Conservation (phyloP, 441 rosid species). For the Dalechampia spathulata region DNA sequence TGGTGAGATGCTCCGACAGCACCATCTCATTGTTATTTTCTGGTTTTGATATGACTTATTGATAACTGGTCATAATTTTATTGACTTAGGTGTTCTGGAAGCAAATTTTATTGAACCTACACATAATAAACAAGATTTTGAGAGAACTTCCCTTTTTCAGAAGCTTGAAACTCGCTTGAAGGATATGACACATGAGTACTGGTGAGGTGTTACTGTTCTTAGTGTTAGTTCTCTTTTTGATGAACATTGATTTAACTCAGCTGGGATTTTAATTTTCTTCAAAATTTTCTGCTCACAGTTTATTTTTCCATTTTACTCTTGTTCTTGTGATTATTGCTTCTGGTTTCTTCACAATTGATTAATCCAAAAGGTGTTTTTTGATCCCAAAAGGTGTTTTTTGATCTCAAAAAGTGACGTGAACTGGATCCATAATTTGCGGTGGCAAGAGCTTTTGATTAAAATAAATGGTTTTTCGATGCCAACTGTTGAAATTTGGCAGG, state of each 20-base stretch:
- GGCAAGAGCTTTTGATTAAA: too few relatives aligned
- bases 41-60: neutral
- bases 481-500: constrained; percentile 42
- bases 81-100: constrained; percentile 69
- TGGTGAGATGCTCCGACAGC: constrained; percentile 52
- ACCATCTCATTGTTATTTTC: neutral
- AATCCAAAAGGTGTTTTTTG: too few relatives aligned
- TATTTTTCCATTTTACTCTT: too few relatives aligned
- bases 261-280: constrained; percentile 2
- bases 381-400: too few relatives aligned
- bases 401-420: too few relatives aligned
- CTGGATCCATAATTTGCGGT: too few relatives aligned
- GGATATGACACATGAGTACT: constrained; percentile 89
- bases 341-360: too few relatives aligned
- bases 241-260: too few relatives aligned
- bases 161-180: constrained; percentile 90
- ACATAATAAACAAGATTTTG: constrained; percentile 97
- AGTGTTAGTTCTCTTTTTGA: too few relatives aligned
- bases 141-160: constrained; percentile 92
- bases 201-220: constrained; percentile 34
- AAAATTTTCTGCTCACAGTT: neutral
- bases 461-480: too few relatives aligned
- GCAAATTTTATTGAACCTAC: constrained; percentile 94
- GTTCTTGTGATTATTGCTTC: neutral
- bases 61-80: constrained; percentile 8